phyloP scores from a whole-genome alignment of 1,139 yeast species.

The Pichia cactophila region DNA sequence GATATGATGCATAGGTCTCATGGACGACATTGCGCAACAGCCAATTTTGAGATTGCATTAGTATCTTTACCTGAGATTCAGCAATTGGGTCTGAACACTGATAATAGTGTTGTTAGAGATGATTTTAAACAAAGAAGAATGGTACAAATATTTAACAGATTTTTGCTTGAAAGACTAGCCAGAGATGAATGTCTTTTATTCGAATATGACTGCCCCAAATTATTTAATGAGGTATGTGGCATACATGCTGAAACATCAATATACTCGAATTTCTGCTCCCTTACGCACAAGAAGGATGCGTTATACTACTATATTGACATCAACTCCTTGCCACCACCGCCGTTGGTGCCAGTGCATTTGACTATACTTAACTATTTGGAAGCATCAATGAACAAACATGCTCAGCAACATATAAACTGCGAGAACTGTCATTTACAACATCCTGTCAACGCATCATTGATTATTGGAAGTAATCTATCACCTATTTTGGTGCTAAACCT shows the following conservation, averaged over 20 bases:
- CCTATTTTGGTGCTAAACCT: conserved; percentile 59
- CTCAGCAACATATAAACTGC: conserved; percentile 45
- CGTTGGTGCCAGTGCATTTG: conserved; percentile 17
- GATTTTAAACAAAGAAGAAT: conserved; percentile 29
- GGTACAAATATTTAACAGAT: conserved; percentile 52
- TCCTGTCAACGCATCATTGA: conserved; percentile 43
- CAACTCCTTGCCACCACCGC: conserved; percentile 22
- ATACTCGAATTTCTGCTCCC: conserved; percentile 24
- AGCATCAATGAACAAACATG: conserved; percentile 45
- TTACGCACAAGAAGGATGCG: conserved; percentile 20
- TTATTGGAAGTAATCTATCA: conserved; percentile 47
- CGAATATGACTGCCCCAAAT: conserved; percentile 13
- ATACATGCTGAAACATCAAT: conserved; percentile 36
- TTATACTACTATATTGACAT: conserved; percentile 26
- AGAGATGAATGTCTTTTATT: conserved; percentile 39
- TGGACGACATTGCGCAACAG: conserved; percentile 63
- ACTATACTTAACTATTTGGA: conserved; percentile 50
- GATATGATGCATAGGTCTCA: conserved; percentile 85
- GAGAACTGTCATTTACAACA: conserved; percentile 44
- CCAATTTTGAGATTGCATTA: conserved; percentile 57
- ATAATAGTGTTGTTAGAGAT: conserved; percentile 32
- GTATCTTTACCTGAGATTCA: conserved; percentile 40
- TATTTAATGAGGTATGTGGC: conserved; percentile 35
- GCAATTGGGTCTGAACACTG: conserved; percentile 45
- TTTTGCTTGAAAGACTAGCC: conserved; percentile 44